Evolutionary conservation across 768 basidiomycete species (phyloP), one percentile per base, ranked within the genome.

Genomic region (Phlebiopsis flavidoalba): DNA sequence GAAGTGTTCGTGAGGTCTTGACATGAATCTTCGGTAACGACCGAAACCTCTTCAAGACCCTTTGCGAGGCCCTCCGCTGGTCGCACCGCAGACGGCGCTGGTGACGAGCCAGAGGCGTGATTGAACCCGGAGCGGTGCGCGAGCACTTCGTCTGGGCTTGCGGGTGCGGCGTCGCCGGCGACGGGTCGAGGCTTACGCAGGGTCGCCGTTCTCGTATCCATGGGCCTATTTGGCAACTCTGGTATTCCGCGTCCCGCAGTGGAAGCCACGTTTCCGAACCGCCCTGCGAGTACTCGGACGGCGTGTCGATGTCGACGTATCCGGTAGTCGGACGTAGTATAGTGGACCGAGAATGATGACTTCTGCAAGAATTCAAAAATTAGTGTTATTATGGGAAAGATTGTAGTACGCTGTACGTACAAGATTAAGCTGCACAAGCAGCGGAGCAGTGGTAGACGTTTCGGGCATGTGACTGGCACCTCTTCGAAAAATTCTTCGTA

Each of bases 321-420:
- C 67, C 65, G 17, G 70, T 71, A 8, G 73, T 75, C 26, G 73
- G n/a, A 75, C 4, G 73, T 73, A n/a, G 73, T 74, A n/a, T n/a
- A 51, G 73, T 71, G 15, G n/a, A 73, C 69, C 31, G 73, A 74
- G 59, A 74, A 73, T 5, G 71, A 67, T 6, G 73, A 74, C 35
- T 65, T 70, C 73, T 74, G 26, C 6, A 6, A 6, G 26, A 31
- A 31, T 31, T 31, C 26, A 6, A 31, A 31, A 31, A 31, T 31
- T 31, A 6, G 26, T 31, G 2, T 31, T 31, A 31, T 31, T 6
- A 31, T 31, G 26, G 26, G 26, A 31, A 31, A 31, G 26, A 31
- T 31, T n/a, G n/a, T n/a, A 6, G 26, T 2, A 31, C 26, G 26
- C 6, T 31, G 26, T 31, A 67, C 69, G 17, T 51, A 71, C 69